Evolutionary conservation across 176 grass and related monocot species (phyloP), one percentile per base, ranked within the genome.

Genomic region (Bonia amplexicaulis): DNA sequence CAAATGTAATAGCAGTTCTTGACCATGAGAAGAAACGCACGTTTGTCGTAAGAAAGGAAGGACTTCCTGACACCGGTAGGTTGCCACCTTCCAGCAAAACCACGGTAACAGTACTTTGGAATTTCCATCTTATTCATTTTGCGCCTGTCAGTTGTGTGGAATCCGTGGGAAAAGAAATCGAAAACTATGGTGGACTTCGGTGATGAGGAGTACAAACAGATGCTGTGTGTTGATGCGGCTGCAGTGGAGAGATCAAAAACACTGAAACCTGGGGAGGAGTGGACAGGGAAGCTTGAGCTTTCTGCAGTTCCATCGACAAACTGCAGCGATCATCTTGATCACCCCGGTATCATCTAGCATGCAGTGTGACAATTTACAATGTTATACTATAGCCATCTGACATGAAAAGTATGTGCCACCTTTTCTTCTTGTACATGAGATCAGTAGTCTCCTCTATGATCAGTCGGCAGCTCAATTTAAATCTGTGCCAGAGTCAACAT

Each of bases 11-110:
- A 80, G 96, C 96, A 46, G 89, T 95, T 89, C 87, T 98, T 25
- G 96, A 98, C 72, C 93, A 98, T 72, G 96, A 95, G 88, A 98
- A 98, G 91, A 98, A 98, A 69, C 87, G 79, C 48, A 90, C 96
- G 9, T 92, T 93, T 84, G 80, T 98, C 44, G 81, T 95, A 48
- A 92, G 80, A 55, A 98, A 98, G 81, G 93, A 93, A 55, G 96
- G 96, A 20, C 91, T 98, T 61, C 93, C 93, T 22, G 96, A 98
- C 83, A 78, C 89, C 39, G 96, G 96, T 98, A 92, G 62, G 70
- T 74, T 54, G 20, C 39, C 16, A 74, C n/a, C 27, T 23, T 69
- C 0, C 11, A 68, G 39, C 10, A 47, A 66, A 66, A 27, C 9
- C 64, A 89, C 2, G 9, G 22, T 22, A 52, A 10, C 6, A 51